These are phyloP conservation scores for Globisporangium parvum DNA, from an alignment of 352 stramenopile species.

Conservation along the genomic window DNA sequence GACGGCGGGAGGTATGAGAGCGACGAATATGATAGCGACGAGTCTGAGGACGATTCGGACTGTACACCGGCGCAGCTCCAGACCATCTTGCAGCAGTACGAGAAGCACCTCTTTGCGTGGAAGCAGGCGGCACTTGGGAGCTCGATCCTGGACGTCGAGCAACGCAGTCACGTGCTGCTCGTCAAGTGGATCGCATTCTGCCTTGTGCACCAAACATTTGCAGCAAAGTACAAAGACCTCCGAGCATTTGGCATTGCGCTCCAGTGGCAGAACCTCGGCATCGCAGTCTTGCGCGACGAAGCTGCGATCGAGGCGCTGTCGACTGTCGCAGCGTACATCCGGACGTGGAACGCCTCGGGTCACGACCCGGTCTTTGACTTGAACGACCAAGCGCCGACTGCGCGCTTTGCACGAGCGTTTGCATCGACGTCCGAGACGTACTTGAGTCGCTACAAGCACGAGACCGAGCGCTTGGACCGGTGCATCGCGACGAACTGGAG, in stretches of 20 bases:
- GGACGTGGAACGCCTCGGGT: constrained; percentile 19
- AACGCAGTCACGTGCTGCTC: constrained; percentile 32
- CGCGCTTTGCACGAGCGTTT: constrained; percentile 26
- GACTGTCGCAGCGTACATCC: constrained; percentile 33
- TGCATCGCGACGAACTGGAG: background rate
- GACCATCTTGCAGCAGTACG: constrained; percentile 7
- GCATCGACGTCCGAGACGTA: constrained; percentile 8
- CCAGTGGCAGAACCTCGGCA: constrained; percentile 27
- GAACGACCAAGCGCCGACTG: constrained; percentile 27
- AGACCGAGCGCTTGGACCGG: background rate
- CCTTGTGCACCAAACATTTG: constrained; percentile 26
- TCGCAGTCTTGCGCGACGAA: constrained; percentile 25
- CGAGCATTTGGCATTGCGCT: constrained; percentile 39
- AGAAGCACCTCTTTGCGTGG: constrained; percentile 10
- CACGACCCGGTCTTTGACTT: constrained; percentile 34
- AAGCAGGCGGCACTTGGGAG: constrained; percentile 9
- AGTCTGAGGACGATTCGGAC: too few species aligned
- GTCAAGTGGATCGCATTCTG: constrained; percentile 41
- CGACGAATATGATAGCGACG: too few species aligned
- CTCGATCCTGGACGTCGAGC: constrained; percentile 22
- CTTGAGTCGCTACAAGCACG: constrained; percentile 2
- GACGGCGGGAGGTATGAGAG: background rate
- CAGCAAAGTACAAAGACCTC: constrained; percentile 7
- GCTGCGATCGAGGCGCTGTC: constrained; percentile 23
- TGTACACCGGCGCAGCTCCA: background rate